Conservation (phyloP, 176 grass and related monocot species). For the Oropetium thomaeum region DNA sequence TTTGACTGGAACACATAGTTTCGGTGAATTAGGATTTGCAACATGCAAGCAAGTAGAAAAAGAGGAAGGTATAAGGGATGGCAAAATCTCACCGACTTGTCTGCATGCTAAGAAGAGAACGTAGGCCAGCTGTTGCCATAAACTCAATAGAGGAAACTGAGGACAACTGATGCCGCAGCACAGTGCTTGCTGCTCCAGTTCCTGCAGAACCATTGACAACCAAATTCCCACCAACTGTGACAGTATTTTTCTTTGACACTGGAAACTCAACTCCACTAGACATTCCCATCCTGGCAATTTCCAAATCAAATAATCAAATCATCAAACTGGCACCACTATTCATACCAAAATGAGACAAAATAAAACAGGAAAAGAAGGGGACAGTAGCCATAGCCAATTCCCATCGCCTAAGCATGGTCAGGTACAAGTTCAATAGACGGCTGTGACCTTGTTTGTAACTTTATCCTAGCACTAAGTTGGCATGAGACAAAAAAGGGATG, state of each 20-base stretch:
- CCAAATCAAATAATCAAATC: conserved; percentile 38
- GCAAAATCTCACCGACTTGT: conserved; percentile 54
- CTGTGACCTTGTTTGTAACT: conserved; percentile 1
- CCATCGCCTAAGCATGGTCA: neutral
- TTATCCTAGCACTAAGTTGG: neutral
- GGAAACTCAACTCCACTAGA: conserved; percentile 74
- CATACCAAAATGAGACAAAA: conserved; percentile 5
- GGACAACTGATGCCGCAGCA: conserved; percentile 67
- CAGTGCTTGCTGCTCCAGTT: conserved; percentile 66
- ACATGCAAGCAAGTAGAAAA: conserved; percentile 12
- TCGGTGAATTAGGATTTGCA: conserved; percentile 32
- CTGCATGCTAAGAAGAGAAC: conserved; percentile 69
- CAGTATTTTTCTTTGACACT: conserved; percentile 73
- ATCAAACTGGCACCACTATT: conserved; percentile 5
- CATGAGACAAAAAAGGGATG: neutral
- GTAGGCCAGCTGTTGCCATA: conserved; percentile 84
- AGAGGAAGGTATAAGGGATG: neutral
- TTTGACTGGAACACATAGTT: conserved; percentile 62
- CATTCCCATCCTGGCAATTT: conserved; percentile 86
- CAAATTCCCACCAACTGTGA: conserved; percentile 75
- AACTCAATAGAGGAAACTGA: conserved; percentile 74
- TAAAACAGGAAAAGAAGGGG: neutral
- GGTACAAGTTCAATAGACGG: neutral
- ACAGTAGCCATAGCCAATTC: neutral
- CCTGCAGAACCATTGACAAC: conserved; percentile 62